These are phyloP conservation scores for Verticillium nubilum DNA, from an alignment of 2,329 filamentous ascomycete genomes.

Conservation along the genomic window DNA sequence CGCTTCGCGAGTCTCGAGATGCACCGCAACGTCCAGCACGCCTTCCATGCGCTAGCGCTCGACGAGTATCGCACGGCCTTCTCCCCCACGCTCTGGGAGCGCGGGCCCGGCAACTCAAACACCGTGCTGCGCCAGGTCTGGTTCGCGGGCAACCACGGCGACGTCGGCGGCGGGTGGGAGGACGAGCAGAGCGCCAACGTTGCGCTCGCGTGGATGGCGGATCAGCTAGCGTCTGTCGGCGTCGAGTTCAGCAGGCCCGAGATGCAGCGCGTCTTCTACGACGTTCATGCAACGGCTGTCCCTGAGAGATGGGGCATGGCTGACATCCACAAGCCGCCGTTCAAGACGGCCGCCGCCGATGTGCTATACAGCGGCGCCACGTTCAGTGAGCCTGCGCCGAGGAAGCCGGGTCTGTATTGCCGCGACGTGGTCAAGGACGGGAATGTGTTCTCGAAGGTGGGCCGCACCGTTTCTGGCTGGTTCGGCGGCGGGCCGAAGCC, in stretches of 20 bases:
- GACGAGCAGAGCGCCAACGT: conserved; percentile 17
- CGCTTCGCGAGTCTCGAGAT: conserved; percentile 13
- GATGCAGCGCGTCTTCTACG: conserved; percentile 15
- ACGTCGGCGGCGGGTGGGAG: conserved; percentile 53
- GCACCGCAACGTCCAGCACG: conserved; percentile 36
- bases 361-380: conserved; percentile 1
- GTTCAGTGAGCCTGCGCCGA: conserved; percentile 1
- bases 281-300: conserved; percentile 3
- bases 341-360: conserved; percentile 5
- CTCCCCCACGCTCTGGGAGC: conserved; percentile 21
- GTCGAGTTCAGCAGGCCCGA: conserved; percentile 16
- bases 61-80: conserved; percentile 40
- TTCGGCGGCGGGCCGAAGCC: neutral
- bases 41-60: conserved; percentile 49
- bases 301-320: conserved; percentile 13
- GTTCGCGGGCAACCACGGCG: conserved; percentile 57
- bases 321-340: conserved; percentile 9
- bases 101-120: conserved; percentile 2
- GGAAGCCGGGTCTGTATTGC: conserved; percentile 17
- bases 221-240: conserved; percentile 15
- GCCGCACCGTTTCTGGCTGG: neutral
- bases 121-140: conserved; percentile 24
- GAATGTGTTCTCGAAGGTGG: neutral
- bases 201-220: conserved; percentile 17
- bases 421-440: conserved; percentile 5